phyloP scores from a whole-genome alignment of 169 alveolate species.

The Plasmodium blacklocki region DNA sequence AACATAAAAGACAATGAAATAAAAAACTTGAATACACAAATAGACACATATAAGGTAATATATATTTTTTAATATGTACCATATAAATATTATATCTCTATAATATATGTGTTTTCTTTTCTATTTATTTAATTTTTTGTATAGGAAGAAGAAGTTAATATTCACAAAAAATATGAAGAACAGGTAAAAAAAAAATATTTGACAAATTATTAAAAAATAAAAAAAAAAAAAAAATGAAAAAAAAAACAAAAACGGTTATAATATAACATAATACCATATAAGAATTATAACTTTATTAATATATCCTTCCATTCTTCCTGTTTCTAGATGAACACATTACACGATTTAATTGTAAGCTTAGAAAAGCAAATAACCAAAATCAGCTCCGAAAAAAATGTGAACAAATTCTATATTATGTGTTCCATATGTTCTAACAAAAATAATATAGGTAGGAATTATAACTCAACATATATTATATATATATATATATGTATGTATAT shows the following conservation, averaged over 20 bases:
- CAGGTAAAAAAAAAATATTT: constrained; percentile 18
- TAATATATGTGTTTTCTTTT: not conserved
- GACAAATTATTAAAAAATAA: not conserved
- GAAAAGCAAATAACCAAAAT: constrained; percentile 61
- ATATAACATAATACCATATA: not conserved
- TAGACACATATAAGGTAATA: constrained; percentile 61
- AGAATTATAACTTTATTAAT: not conserved
- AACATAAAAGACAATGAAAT: constrained; percentile 36
- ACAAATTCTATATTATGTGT: constrained; percentile 55
- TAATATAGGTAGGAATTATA: constrained; percentile 35
- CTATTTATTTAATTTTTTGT: not conserved
- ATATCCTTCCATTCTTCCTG: not conserved
- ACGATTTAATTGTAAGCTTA: constrained; percentile 60
- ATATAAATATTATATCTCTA: not conserved
- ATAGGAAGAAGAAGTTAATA: constrained; percentile 69
- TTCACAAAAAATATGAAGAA: constrained; percentile 73
- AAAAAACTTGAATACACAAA: constrained; percentile 55
- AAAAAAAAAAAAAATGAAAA: not conserved
- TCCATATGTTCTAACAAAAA: constrained; percentile 59
- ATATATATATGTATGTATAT: not conserved
- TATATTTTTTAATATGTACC: not conserved
- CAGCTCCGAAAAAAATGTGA: constrained; percentile 43
- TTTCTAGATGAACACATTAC: constrained; percentile 58
- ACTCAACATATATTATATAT: no score
- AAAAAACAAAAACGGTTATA: not conserved